Evolutionary conservation across 2,329 filamentous ascomycete genomes (phyloP).

Genomic region (Arthroderma sp.): DNA sequence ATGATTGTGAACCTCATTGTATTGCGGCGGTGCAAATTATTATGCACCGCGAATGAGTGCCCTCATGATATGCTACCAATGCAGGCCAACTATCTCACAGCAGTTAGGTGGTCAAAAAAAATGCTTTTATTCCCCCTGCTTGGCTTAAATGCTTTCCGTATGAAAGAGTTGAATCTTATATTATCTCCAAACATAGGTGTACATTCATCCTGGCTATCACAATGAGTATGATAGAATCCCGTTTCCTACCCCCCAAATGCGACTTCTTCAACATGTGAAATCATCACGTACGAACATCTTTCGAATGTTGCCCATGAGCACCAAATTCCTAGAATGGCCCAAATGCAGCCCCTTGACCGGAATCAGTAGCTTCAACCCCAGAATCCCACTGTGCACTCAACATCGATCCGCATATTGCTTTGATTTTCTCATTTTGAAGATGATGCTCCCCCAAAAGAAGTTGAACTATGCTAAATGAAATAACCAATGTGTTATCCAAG

Average conservation of each 20-base stretch:
- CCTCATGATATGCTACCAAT: too few species aligned
- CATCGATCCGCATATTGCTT: too few species aligned
- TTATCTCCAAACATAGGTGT: slow-evolving; percentile 24
- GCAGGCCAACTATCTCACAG: too few species aligned
- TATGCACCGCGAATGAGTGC: too few species aligned
- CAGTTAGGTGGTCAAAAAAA: too few species aligned
- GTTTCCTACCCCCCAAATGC: slow-evolving; percentile 2
- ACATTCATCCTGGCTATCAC: slow-evolving; percentile 33
- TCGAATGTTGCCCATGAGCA: not conserved
- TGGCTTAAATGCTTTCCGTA: too few species aligned
- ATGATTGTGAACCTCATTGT: too few species aligned
- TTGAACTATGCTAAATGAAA: not conserved
- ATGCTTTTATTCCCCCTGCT: too few species aligned
- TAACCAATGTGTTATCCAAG: not conserved
- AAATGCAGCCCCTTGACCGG: not conserved
- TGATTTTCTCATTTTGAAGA: not conserved
- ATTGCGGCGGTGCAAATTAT: too few species aligned
- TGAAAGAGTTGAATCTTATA: slow-evolving; percentile 20
- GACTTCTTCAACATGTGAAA: not conserved
- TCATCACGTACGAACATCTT: slow-evolving; percentile 1
- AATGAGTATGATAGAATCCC: slow-evolving; percentile 26
- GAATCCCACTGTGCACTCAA: too few species aligned
- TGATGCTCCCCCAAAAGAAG: not conserved
- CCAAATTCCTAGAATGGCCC: not conserved
- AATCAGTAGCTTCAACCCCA: not conserved